Percentiles rank a stretch among this genome's conserved stretches.
phyloP scores from a whole-genome alignment of 1,284 basidiomycete genomes.

The Hortiboletus rubellus region DNA sequence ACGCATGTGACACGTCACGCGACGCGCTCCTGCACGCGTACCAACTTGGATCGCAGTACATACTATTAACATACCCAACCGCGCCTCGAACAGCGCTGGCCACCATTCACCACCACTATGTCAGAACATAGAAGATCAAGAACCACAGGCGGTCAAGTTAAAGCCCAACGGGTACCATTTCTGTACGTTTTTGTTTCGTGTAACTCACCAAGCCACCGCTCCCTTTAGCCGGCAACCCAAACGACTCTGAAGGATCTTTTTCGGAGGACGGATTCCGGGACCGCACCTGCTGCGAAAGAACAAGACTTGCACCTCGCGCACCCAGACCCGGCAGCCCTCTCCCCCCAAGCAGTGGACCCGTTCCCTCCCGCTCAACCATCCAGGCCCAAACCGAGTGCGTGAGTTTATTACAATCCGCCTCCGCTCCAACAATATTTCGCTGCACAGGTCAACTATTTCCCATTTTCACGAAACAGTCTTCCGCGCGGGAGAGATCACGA shows the following conservation, averaged over 20 bases:
- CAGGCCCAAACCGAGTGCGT: conserved; percentile 21
- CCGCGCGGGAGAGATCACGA: conserved; percentile 2
- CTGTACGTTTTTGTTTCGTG: background rate
- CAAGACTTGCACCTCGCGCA: conserved; percentile 1
- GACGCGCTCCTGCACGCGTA: conserved; percentile 20
- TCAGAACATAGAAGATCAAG: conserved; percentile 28
- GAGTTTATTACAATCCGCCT: background rate
- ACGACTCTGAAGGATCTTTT: conserved; percentile 30
- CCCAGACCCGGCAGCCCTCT: background rate
- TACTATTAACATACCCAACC: background rate
- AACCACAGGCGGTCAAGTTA: conserved; percentile 8
- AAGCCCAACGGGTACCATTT: conserved; percentile 20
- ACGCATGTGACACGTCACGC: conserved; percentile 30
- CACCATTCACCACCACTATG: conserved; percentile 15
- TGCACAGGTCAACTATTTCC: conserved; percentile 28
- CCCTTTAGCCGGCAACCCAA: conserved; percentile 23
- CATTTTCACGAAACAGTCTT: conserved; percentile 23
- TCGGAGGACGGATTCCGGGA: conserved; percentile 17
- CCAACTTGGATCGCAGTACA: background rate
- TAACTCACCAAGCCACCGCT: conserved; percentile 3
- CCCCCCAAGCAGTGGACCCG: background rate
- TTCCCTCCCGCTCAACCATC: background rate
- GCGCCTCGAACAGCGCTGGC: background rate
- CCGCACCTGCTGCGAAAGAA: background rate
- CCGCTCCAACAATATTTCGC: background rate